These are phyloP conservation scores for Nevesoporus exiguus DNA, from an alignment of 768 basidiomycete species.

Conservation along the genomic window DNA sequence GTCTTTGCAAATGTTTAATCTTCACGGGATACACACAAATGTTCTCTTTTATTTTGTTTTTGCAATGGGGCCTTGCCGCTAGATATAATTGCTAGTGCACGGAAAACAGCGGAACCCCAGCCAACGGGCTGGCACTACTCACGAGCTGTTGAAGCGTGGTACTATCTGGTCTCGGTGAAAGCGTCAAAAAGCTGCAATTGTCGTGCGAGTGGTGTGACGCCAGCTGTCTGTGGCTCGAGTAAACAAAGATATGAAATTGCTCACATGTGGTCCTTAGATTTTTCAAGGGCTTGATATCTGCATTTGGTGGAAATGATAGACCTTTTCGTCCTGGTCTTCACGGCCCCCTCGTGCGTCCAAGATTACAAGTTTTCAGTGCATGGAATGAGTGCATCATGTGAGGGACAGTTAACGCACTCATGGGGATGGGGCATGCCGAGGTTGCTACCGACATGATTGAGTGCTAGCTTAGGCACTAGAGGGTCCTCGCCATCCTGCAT, in stretches of 20 bases:
- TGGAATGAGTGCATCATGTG: not conserved
- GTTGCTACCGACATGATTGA: not conserved
- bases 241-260: not conserved
- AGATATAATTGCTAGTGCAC: not conserved
- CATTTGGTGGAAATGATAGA: not conserved
- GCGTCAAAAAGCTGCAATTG: not conserved
- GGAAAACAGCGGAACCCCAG: not conserved
- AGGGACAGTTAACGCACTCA: not conserved
- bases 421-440: not conserved
- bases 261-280: constrained; percentile 9
- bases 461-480: not conserved
- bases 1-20: not conserved
- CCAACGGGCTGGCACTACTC: not conserved
- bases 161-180: not conserved
- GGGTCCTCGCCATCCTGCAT: not conserved
- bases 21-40: not conserved
- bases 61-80: not conserved
- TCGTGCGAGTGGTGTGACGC: not conserved
- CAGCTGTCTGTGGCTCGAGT: not conserved
- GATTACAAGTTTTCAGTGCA: not conserved
- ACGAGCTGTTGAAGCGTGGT: constrained; percentile 4
- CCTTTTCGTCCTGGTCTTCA: not conserved
- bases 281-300: not conserved
- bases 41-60: not conserved
- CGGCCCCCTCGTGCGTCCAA: not conserved